phyloP scores from a whole-genome alignment of 73 alveolate species.

The Blepharisma japonicum region DNA sequence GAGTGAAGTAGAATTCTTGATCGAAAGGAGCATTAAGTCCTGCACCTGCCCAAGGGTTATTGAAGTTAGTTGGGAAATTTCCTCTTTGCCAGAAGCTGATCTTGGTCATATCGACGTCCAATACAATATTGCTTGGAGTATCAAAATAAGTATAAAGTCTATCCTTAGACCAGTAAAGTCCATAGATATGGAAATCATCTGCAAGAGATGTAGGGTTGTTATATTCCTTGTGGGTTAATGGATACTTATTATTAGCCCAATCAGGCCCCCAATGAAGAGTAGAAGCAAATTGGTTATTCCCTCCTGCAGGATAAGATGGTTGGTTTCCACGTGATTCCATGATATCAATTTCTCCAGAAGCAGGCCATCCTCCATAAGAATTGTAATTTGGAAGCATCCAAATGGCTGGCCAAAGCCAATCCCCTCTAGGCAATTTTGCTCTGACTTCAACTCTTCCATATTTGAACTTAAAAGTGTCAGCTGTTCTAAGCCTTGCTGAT shows the following conservation, averaged over 20 bases:
- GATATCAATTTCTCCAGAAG: conserved; percentile 84
- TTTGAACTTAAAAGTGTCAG: conserved; percentile 53
- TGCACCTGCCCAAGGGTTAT: conserved; percentile 64
- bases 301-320: conserved; percentile 51
- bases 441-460: conserved; percentile 84
- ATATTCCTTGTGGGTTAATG: conserved; percentile 29
- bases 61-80: conserved; percentile 40
- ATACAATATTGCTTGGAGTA: conserved; percentile 37
- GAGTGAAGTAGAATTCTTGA: conserved; percentile 55
- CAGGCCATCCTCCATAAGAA: conserved; percentile 72
- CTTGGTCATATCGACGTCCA: conserved; percentile 41
- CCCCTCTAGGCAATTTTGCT: conserved; percentile 68
- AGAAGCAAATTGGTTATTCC: conserved; percentile 51
- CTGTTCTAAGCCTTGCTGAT: conserved; percentile 71
- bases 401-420: conserved; percentile 89
- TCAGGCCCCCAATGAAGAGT: conserved; percentile 80
- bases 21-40: conserved; percentile 64
- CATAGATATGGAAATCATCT: conserved; percentile 61
- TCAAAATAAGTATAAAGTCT: conserved; percentile 58
- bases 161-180: conserved; percentile 58
- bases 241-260: conserved; percentile 54
- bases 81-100: conserved; percentile 52
- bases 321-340: conserved; percentile 73
- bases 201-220: conserved; percentile 33
- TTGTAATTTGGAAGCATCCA: conserved; percentile 79